Conservation (phyloP, 257 asterid species). For the Leptodermis oblonga region DNA sequence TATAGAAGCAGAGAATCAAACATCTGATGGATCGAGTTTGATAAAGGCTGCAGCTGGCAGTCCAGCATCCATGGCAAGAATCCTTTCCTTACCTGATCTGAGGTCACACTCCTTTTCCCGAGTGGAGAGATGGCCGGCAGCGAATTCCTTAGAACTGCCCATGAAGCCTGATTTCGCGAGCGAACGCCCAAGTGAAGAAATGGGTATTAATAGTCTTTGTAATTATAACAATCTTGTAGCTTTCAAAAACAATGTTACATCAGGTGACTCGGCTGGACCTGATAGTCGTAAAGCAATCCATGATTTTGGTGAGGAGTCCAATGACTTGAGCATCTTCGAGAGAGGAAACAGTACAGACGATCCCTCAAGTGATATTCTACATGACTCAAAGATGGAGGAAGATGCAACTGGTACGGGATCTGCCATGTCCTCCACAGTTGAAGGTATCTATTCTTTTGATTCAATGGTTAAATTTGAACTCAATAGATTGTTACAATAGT, state of each 20-base stretch:
- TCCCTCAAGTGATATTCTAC: slow-evolving; percentile 12
- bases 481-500: too few species aligned
- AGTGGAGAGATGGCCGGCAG: slow-evolving; percentile 32
- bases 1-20: slow-evolving; percentile 32
- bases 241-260: slow-evolving; percentile 24
- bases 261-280: slow-evolving; percentile 14
- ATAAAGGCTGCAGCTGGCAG: slow-evolving; percentile 15
- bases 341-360: slow-evolving; percentile 24
- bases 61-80: slow-evolving; percentile 39
- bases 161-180: slow-evolving; percentile 4
- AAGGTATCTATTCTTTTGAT: neutral
- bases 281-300: slow-evolving; percentile 27
- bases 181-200: slow-evolving; percentile 16
- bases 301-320: slow-evolving; percentile 31
- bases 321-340: slow-evolving; percentile 30
- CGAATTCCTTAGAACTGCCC: slow-evolving; percentile 15
- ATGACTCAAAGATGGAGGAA: slow-evolving; percentile 27
- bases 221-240: slow-evolving; percentile 27
- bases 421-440: neutral
- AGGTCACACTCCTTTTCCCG: slow-evolving; percentile 45
- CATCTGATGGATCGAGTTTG: slow-evolving; percentile 26
- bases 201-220: slow-evolving; percentile 10
- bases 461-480: neutral
- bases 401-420: slow-evolving; percentile 16
- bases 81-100: slow-evolving; percentile 70